Evolutionary conservation across 345 rosid genomes (phyloP).

Genomic region (Nasturtium officinale): DNA sequence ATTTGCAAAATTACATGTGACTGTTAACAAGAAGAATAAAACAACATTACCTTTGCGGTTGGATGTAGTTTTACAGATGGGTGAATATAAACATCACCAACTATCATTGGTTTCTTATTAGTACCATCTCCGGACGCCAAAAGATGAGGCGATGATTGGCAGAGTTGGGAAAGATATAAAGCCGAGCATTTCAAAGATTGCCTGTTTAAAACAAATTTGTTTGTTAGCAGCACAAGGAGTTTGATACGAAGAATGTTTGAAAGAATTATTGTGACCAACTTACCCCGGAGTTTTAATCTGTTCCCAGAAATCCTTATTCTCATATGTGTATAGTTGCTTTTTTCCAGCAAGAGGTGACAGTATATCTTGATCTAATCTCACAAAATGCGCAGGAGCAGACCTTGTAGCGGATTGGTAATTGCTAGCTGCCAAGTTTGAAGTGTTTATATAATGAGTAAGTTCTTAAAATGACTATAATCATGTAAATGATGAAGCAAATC

Average conservation of each 20-base stretch:
- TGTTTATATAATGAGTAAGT: not conserved
- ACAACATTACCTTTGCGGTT: conserved; percentile 66
- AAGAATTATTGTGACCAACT: not conserved
- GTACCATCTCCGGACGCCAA: conserved; percentile 65
- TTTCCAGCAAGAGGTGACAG: conserved; percentile 90
- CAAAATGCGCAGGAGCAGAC: conserved; percentile 70
- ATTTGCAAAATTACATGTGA: not conserved
- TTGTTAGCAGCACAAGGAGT: not conserved
- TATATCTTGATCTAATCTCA: conserved; percentile 91
- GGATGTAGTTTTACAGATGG: conserved; percentile 88
- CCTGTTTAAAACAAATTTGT: conserved; percentile 41
- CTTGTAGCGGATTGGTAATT: conserved; percentile 67
- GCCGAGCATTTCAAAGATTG: conserved; percentile 73
- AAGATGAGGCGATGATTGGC: conserved; percentile 56
- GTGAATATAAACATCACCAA: conserved; percentile 78
- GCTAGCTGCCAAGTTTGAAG: conserved; percentile 57
- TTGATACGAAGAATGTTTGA: not conserved
- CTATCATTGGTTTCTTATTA: conserved; percentile 49
- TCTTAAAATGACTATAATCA: not conserved
- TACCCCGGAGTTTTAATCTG: conserved; percentile 93
- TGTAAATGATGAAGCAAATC: not conserved
- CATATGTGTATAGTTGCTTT: conserved; percentile 73
- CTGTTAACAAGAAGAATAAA: not conserved
- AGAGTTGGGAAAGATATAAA: conserved; percentile 68
- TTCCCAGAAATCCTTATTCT: conserved; percentile 83